Evolutionary conservation across 169 alveolate species (phyloP).

Genomic region (Eimeria zaria): DNA sequence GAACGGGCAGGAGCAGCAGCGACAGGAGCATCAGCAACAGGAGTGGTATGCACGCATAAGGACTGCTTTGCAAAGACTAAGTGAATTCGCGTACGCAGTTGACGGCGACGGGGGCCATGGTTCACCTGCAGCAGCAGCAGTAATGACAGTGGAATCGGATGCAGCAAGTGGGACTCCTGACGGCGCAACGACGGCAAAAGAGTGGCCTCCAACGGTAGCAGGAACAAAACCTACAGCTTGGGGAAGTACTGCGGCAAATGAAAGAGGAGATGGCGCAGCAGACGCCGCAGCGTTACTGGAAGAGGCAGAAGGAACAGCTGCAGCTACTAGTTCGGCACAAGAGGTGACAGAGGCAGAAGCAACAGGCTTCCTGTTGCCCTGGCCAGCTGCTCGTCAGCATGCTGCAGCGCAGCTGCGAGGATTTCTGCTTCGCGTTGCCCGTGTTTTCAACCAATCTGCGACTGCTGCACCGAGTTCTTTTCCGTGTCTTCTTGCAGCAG

Average conservation of each 20-base stretch:
- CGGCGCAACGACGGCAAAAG: not conserved
- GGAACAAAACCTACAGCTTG: not conserved
- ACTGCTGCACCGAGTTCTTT: slow-evolving; percentile 26
- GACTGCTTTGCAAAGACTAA: slow-evolving; percentile 38
- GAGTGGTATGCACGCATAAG: slow-evolving; percentile 38
- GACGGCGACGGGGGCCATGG: not conserved
- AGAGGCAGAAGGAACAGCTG: slow-evolving; percentile 18
- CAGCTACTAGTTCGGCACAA: slow-evolving; percentile 9
- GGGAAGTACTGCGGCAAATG: not conserved
- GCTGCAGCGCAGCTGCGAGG: slow-evolving; percentile 76
- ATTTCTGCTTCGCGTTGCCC: slow-evolving; percentile 44
- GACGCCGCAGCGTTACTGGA: not conserved
- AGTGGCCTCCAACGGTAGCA: not conserved
- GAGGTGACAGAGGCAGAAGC: not conserved
- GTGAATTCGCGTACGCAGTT: slow-evolving; percentile 31
- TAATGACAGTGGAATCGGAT: not conserved
- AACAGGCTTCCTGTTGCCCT: not conserved
- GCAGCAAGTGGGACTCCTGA: not conserved
- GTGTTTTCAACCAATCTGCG: not conserved
- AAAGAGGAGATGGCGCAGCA: not conserved
- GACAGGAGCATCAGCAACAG: not conserved
- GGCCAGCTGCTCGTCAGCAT: slow-evolving; percentile 57
- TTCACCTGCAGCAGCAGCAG: slow-evolving; percentile 36
- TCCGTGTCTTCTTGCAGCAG: slow-evolving; percentile 50
- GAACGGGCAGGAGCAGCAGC: slow-evolving; percentile 6